Conservation (phyloP, 2,329 filamentous ascomycete genomes). For the Apiospora aurea region DNA sequence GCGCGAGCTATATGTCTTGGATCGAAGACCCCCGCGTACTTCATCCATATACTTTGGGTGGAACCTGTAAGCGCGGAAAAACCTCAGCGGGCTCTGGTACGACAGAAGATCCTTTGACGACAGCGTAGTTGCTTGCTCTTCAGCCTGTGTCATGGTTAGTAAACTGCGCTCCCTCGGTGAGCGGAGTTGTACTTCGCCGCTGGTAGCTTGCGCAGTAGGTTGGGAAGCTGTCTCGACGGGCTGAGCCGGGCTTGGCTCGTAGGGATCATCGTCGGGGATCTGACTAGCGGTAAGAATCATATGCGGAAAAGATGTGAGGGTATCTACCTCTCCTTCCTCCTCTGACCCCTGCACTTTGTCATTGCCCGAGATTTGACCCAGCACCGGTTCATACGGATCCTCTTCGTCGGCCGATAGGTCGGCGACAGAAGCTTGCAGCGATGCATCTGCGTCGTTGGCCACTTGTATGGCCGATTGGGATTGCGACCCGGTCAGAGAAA, state of each 20-base stretch:
- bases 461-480: slow-evolving; percentile 9
- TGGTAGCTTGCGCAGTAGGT: slow-evolving; percentile 30
- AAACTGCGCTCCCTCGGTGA: slow-evolving; percentile 38
- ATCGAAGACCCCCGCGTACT: slow-evolving; percentile 80
- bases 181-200: slow-evolving; percentile 42
- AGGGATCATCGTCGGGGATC: slow-evolving; percentile 33
- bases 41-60: slow-evolving; percentile 77
- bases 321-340: slow-evolving; percentile 34
- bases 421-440: slow-evolving; percentile 27
- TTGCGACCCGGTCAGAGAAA: background rate
- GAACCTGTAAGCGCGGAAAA: slow-evolving; percentile 89
- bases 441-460: slow-evolving; percentile 23
- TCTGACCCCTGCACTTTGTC: slow-evolving; percentile 28
- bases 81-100: slow-evolving; percentile 83
- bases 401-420: slow-evolving; percentile 22
- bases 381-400: slow-evolving; percentile 26
- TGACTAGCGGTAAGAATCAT: slow-evolving; percentile 29
- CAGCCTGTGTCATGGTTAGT: slow-evolving; percentile 41
- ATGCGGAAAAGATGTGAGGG: slow-evolving; percentile 24
- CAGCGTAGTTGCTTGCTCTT: slow-evolving; percentile 27
- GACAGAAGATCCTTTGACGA: slow-evolving; percentile 54
- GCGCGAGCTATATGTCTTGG: slow-evolving; percentile 90
- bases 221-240: slow-evolving; percentile 24
- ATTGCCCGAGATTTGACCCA: slow-evolving; percentile 32
- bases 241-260: slow-evolving; percentile 34